Percentiles rank a stretch among this genome's conserved stretches.
These are phyloP conservation scores for Epichloe hybrida DNA, from an alignment of 2,329 filamentous ascomycete species.

Conservation along the genomic window DNA sequence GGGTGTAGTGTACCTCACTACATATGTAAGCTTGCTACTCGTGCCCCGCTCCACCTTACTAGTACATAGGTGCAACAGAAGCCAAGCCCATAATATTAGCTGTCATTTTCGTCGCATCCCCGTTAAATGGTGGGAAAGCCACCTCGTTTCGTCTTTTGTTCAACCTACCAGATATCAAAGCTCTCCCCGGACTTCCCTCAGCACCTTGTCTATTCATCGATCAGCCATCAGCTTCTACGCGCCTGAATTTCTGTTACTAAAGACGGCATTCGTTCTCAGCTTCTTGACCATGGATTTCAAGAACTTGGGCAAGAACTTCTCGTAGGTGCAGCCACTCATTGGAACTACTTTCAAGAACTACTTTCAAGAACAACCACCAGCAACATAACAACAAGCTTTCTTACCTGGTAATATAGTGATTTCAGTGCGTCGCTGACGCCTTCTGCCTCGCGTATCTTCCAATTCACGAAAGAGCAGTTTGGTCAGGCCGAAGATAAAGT, in stretches of 20 bases:
- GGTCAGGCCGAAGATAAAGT: conserved; percentile 93
- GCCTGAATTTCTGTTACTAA: background rate
- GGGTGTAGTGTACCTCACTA: too few species aligned
- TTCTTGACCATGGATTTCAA: conserved; percentile 42
- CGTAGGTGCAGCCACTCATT: conserved; percentile 24
- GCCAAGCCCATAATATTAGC: too few species aligned
- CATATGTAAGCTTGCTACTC: too few species aligned
- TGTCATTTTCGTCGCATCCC: too few species aligned
- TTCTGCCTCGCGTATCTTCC: conserved; percentile 85
- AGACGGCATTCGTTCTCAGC: background rate
- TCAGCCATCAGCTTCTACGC: background rate
- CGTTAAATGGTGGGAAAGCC: too few species aligned
- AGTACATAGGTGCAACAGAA: too few species aligned
- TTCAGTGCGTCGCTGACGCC: conserved; percentile 76
- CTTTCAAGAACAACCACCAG: background rate
- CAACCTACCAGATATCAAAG: background rate
- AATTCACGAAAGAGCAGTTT: conserved; percentile 96
- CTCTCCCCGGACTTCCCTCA: background rate
- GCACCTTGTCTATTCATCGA: background rate
- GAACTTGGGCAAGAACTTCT: conserved; percentile 42
- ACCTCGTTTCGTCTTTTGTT: too few species aligned
- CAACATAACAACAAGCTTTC: conserved; percentile 8
- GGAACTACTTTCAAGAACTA: background rate
- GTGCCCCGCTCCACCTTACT: too few species aligned
- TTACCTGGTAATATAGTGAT: conserved; percentile 25